Evolutionary conservation across 169 alveolate genomes (phyloP), one percentile per base, ranked within the genome.

Genomic region (Eimeria acervulina): DNA sequence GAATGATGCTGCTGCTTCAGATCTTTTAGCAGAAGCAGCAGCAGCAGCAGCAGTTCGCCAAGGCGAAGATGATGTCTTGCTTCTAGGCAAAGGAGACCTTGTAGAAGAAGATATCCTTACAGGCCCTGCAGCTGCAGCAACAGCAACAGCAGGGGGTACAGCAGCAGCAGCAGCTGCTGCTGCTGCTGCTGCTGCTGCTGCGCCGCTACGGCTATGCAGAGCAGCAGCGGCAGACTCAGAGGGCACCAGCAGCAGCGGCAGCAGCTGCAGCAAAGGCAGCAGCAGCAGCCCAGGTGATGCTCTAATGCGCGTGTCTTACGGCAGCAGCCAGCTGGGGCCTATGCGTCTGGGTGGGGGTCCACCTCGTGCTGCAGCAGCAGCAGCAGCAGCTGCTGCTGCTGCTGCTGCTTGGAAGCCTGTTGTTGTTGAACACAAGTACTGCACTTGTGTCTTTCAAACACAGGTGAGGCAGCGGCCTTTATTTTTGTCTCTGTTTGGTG

Each of bases 381-480:
- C 66, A 55, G 66, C 66, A 55, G 26, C n/a, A 13, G 66, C 66
- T 8, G 66, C 66, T 8, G 66, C 66, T 8, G 26, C 66, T 8
- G 26, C n/a, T 13, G 66, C 66, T 13, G 66, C 66, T 8, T 7
- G 66, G 21, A 76, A 76, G 44, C 90, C 90, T 42, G 66, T 81
- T 12, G 90, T 81, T 5, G 61, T 26, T 7, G 90, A 81, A 42
- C 90, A 81, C 72, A 81, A 23, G n/a, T 21, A 44, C 15, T 81
- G 90, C 23, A 26, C 26, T 10, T 28, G 90, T 47, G 51, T 36
- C 26, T 81, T 81, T 47, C 90, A 81, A 26, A 81, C 72, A 6
- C 90, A 81, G 47, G 90, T 90, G 80, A 85, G 95, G 44, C 83
- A 90, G 13, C 31, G 89, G 78, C 95, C 95, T 21, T 23, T 90